Evolutionary conservation across 257 asterid genomes (phyloP).

Genomic region (Sherardia arvensis): DNA sequence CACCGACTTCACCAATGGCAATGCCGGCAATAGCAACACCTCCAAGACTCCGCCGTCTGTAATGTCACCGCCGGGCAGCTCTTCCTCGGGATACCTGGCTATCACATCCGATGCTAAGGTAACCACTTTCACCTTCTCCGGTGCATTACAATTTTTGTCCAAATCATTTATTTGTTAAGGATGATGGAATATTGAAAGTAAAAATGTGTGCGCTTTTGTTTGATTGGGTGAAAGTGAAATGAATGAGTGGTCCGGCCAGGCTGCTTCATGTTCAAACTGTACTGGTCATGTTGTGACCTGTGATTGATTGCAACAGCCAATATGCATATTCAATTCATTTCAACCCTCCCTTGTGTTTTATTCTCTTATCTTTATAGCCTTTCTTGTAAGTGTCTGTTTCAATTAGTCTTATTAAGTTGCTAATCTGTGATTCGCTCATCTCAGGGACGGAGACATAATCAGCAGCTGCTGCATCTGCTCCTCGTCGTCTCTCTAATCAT

Average conservation of each 20-base stretch:
- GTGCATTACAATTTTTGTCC: not conserved
- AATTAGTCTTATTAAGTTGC: too few relatives aligned
- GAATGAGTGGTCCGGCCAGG: too few relatives aligned
- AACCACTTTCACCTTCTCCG: conserved; percentile 8
- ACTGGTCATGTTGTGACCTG: not conserved
- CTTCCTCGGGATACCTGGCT: conserved; percentile 35
- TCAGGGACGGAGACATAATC: conserved; percentile 10
- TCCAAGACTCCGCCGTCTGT: conserved; percentile 3
- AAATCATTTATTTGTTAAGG: too few relatives aligned
- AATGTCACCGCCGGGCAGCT: conserved; percentile 21
- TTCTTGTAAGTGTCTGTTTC: too few relatives aligned
- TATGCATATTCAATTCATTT: too few relatives aligned
- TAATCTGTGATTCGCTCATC: not conserved
- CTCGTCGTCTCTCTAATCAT: not conserved
- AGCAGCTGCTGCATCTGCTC: not conserved
- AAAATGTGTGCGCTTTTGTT: not conserved
- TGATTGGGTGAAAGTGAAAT: not conserved
- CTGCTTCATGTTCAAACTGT: not conserved
- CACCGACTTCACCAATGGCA: conserved; percentile 4
- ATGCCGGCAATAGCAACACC: not conserved
- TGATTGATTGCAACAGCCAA: not conserved
- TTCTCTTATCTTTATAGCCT: too few relatives aligned
- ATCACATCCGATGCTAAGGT: conserved; percentile 60
- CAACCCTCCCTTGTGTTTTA: too few relatives aligned
- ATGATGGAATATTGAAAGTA: not conserved